Percentiles rank a stretch among this genome's conserved stretches.
These are phyloP conservation scores for Coemansia furcata DNA, from an alignment of 192 early-diverging fungal species.

Conservation along the genomic window DNA sequence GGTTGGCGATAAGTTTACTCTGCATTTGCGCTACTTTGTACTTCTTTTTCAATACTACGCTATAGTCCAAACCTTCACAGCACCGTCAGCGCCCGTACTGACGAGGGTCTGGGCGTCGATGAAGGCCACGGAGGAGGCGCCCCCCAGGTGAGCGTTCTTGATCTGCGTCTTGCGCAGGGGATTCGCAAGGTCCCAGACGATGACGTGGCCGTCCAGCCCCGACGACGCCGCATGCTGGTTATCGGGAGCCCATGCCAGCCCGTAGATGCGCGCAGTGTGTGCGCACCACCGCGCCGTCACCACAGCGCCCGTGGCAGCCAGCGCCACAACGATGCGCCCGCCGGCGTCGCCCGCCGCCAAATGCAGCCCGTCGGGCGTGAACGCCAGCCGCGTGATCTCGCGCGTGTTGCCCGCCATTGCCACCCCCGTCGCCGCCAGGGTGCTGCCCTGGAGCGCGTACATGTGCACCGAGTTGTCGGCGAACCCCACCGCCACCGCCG, in stretches of 20 bases:
- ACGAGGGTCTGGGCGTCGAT: constrained; percentile 65
- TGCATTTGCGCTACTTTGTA: constrained; percentile 51
- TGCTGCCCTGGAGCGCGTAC: constrained; percentile 51
- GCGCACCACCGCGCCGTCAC: constrained; percentile 79
- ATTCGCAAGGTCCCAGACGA: constrained; percentile 82
- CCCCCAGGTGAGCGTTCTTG: constrained; percentile 79
- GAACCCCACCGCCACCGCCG: constrained; percentile 36
- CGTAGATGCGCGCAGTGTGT: constrained; percentile 84
- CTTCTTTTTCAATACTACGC: constrained; percentile 25
- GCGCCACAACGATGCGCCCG: constrained; percentile 77
- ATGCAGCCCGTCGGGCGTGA: constrained; percentile 69
- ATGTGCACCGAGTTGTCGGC: constrained; percentile 66
- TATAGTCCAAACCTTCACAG: constrained; percentile 69
- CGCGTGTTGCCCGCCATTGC: constrained; percentile 52
- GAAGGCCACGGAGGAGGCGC: constrained; percentile 72
- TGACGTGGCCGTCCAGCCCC: constrained; percentile 86
- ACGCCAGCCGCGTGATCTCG: constrained; percentile 75
- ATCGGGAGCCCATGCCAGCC: constrained; percentile 76
- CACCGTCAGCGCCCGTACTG: constrained; percentile 79
- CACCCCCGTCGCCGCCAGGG: constrained; percentile 23
- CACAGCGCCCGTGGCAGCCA: constrained; percentile 53
- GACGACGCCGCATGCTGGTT: constrained; percentile 72
- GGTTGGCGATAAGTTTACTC: constrained; percentile 29
- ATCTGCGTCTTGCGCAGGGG: constrained; percentile 76
- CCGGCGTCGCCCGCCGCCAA: constrained; percentile 79